Conservation (phyloP, 164 flowering plant genomes). For the Vitis riparia region DNA sequence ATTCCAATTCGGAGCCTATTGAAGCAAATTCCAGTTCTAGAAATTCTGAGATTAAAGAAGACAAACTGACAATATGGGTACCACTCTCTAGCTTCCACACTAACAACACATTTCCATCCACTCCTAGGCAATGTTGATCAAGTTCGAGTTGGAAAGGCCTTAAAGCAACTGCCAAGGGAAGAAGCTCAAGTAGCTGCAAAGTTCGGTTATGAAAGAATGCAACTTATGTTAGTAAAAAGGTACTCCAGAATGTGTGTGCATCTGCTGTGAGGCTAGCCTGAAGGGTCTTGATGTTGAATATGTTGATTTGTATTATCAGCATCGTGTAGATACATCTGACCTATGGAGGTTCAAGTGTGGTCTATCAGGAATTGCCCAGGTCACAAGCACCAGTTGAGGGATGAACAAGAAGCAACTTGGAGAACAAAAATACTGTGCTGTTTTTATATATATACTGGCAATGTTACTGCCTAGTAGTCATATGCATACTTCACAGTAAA, state of each 20-base stretch:
- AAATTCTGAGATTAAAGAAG: constrained; percentile 23
- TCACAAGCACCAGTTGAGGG: too few relatives aligned
- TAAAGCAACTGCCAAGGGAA: constrained; percentile 25
- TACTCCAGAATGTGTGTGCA: constrained; percentile 12
- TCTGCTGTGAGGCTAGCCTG: constrained; percentile 25
- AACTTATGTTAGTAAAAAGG: constrained; percentile 11
- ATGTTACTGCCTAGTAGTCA: too few relatives aligned
- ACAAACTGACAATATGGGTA: not conserved
- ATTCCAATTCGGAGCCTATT: constrained; percentile 17
- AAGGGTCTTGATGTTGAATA: constrained; percentile 21
- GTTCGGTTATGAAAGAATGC: constrained; percentile 11
- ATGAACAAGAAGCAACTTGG: too few relatives aligned
- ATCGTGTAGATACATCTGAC: constrained; percentile 13
- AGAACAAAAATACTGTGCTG: too few relatives aligned
- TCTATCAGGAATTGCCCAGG: too few relatives aligned
- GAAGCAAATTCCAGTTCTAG: constrained; percentile 21
- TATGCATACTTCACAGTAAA: too few relatives aligned
- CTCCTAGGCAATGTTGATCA: constrained; percentile 39
- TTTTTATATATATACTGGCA: too few relatives aligned
- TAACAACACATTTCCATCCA: too few relatives aligned
- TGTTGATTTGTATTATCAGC: constrained; percentile 29
- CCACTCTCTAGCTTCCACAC: too few relatives aligned
- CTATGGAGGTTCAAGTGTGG: constrained; percentile 10
- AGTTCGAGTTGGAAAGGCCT: constrained; percentile 45
- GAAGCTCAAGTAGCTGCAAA: constrained; percentile 25